Conservation (phyloP, 257 asterid genomes). For the Solanum virginianum region DNA sequence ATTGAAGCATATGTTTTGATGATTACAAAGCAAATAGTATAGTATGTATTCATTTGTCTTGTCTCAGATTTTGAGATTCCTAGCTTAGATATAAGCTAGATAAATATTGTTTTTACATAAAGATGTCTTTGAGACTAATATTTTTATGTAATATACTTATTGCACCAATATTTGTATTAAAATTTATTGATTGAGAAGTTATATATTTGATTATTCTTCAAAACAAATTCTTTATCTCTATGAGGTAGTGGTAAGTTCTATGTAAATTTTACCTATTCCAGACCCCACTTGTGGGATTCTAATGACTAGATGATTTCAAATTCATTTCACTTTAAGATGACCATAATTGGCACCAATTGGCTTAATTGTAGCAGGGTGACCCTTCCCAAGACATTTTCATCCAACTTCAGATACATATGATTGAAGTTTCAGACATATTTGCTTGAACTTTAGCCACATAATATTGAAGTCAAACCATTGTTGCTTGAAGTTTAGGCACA, state of each 20-base stretch:
- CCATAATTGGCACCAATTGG: background rate
- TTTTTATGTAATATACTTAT: background rate
- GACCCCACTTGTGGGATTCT: too few species aligned
- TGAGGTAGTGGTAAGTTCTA: too few species aligned
- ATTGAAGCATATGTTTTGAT: background rate
- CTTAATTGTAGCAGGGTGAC: background rate
- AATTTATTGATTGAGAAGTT: background rate
- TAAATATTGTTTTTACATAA: background rate
- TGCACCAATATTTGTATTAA: background rate
- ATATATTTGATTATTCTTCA: background rate
- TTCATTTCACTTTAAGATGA: background rate
- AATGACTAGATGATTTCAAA: background rate
- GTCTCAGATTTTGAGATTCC: background rate
- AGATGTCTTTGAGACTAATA: background rate
- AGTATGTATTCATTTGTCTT: slow-evolving; percentile 2
- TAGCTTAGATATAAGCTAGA: background rate
- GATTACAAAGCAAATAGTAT: background rate
- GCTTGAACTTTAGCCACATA: background rate
- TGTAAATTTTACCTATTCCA: too few species aligned
- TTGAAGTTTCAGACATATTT: background rate
- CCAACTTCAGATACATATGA: background rate
- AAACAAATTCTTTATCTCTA: too few species aligned
- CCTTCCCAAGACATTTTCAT: background rate
- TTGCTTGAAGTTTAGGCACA: background rate
- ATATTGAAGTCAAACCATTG: background rate